Base-by-base conservation (phyloP, 768 basidiomycete genomes). In the Suillus placidus region DNA sequence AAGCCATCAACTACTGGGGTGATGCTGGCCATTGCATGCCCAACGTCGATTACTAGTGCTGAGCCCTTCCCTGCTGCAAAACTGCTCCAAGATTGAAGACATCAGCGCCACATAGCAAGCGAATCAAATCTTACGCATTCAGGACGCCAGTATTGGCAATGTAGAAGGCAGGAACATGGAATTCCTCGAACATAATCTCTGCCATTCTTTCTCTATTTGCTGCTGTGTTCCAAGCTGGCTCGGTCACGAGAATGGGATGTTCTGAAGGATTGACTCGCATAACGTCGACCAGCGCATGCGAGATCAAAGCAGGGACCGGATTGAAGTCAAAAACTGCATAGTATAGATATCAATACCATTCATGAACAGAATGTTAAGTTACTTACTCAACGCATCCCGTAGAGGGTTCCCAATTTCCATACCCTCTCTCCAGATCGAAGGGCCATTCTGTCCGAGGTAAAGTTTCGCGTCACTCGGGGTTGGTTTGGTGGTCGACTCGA, bases 1-100 rank as follows among this genome's bases (percentile, higher is more conserved):
- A 98, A 99, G 5, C 97, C 97, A 70, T 99, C 97, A 5, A 96
- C 94, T 23, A 99, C 92, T 6, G 97, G 97, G 1, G 94, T 95
- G 16, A 97, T 93, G 71, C 93, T 97, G 16, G 92, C 91, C 75
- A 90, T 88, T 14, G 91, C 86, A 68, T 94, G 90, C 6, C 97
- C 97, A 56, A 99, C 86, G 71, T 99, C 97, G 49, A 99, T 88
- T 2, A 99, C 94, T 56, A 99, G 83, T 2, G 97, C 96, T n/a
- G 97, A 95, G 2, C 95, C 96, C 74, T 94, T 96, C 35, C 97
- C 97, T 61, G 96, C 92, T 18, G 97, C 94, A 76, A 99, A 99
- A 4, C 96, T 98, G 37, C 34, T 42, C 52, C 6, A 49, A 49
- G 60, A 52, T 62, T 51, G 51, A 51, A 51, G 51, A 32, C 26